These are phyloP conservation scores for Rhododendron ferrugineum DNA, from an alignment of 148 eudicot species.

Conservation along the genomic window DNA sequence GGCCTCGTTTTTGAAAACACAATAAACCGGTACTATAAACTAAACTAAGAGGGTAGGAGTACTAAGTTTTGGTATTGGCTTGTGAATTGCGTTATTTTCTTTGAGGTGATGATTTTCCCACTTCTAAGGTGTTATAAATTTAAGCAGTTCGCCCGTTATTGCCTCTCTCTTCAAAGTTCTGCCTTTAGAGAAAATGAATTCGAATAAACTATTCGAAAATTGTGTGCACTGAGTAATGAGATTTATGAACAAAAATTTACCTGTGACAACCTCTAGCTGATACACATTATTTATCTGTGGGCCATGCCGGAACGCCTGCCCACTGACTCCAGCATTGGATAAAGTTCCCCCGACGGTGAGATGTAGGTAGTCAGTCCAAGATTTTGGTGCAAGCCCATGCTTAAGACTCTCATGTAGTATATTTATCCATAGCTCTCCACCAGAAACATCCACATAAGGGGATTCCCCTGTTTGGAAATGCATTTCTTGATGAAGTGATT, in stretches of 20 bases:
- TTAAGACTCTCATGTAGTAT: constrained; percentile 76
- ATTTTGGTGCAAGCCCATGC: constrained; percentile 69
- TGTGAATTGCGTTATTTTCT: not conserved
- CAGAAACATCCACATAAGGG: constrained; percentile 84
- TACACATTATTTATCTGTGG: constrained; percentile 86
- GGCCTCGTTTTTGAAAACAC: not conserved
- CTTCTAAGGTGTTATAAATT: not conserved
- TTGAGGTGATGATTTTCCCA: not conserved
- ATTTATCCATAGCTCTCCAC: constrained; percentile 85
- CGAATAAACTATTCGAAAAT: not conserved
- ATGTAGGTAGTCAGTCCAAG: constrained; percentile 97
- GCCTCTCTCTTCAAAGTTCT: not conserved
- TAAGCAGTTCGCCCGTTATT: not conserved
- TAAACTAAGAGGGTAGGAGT: not conserved
- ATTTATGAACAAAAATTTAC: constrained; percentile 24
- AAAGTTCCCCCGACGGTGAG: constrained; percentile 93
- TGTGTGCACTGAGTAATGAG: not conserved
- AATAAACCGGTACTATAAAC: not conserved
- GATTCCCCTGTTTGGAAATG: constrained; percentile 40
- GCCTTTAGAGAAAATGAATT: not conserved
- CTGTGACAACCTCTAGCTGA: constrained; percentile 85
- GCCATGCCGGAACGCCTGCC: constrained; percentile 88
- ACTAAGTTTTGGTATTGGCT: not conserved
- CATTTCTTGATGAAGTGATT: constrained; percentile 58
- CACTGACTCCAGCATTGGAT: constrained; percentile 93